Evolutionary conservation across 2,329 filamentous ascomycete genomes (phyloP).

Genomic region (Tolypocladium pustulatum): DNA sequence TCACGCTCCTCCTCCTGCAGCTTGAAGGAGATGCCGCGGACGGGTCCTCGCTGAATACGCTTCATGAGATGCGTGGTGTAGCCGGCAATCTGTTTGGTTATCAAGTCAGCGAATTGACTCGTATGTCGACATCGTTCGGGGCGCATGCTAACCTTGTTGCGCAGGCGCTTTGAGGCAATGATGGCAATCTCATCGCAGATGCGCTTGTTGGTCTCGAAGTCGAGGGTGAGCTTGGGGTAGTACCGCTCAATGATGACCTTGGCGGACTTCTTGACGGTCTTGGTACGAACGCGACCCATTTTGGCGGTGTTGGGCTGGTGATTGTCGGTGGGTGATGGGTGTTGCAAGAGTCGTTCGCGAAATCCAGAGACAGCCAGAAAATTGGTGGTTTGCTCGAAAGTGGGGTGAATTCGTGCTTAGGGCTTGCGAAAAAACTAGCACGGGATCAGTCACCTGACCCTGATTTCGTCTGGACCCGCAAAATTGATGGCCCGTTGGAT

Average conservation of each 20-base stretch:
- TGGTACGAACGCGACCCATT: conserved; percentile 62
- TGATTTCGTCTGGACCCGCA: not conserved
- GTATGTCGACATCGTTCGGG: not conserved
- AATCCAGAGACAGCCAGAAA: conserved; percentile 11
- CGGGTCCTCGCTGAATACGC: conserved; percentile 97
- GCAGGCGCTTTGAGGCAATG: conserved; percentile 96
- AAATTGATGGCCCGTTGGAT: not conserved
- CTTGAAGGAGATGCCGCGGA: conserved; percentile 99
- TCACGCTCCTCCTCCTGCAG: conserved; percentile 99
- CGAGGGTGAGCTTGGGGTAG: conserved; percentile 95
- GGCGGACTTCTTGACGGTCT: conserved; percentile 68
- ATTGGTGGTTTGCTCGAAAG: conserved; percentile 16
- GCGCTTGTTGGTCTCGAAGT: conserved; percentile 99
- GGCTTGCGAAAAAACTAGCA: conserved; percentile 13
- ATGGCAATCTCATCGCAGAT: conserved; percentile 99
- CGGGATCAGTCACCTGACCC: conserved; percentile 15
- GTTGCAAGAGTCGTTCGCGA: conserved; percentile 16
- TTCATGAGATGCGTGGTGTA: conserved; percentile 99
- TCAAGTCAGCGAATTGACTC: conserved; percentile 4
- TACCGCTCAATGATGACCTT: conserved; percentile 99
- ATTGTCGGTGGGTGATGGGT: conserved; percentile 23
- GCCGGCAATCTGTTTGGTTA: conserved; percentile 65
- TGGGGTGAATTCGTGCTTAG: conserved; percentile 15
- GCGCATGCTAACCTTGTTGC: conserved; percentile 74
- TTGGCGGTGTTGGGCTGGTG: conserved; percentile 41